Percentiles rank a stretch among this genome's conserved stretches.
phyloP scores from a whole-genome alignment of 495 filamentous ascomycete genomes.

The Lasiosphaeria hispida region DNA sequence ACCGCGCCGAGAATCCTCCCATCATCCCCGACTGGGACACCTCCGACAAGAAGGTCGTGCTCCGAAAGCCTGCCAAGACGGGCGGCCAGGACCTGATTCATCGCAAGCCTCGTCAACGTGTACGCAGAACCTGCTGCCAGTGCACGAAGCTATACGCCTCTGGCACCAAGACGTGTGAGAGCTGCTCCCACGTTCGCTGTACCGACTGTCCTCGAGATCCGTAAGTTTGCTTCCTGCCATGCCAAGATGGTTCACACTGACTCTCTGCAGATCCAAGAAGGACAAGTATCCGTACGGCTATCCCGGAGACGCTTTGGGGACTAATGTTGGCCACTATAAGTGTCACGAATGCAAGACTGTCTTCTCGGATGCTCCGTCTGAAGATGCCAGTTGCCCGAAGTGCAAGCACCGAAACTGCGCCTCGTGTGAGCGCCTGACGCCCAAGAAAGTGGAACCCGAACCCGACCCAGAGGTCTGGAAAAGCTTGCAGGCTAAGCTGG shows the following conservation, averaged over 20 bases:
- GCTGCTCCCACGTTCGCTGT: conserved; percentile 76
- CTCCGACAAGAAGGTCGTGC: conserved; percentile 39
- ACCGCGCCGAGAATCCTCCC: conserved; percentile 46
- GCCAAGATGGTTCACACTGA: conserved; percentile 22
- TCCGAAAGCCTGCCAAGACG: conserved; percentile 62
- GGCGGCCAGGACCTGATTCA: conserved; percentile 69
- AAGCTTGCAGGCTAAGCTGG: conserved; percentile 59
- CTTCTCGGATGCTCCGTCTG: conserved; percentile 46
- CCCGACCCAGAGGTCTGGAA: conserved; percentile 63
- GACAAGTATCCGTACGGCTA: conserved; percentile 76
- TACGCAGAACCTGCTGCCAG: conserved; percentile 73
- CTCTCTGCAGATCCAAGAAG: conserved; percentile 56
- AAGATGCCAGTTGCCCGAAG: conserved; percentile 51
- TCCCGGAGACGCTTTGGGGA: conserved; percentile 61
- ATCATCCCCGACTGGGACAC: conserved; percentile 49
- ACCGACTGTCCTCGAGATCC: conserved; percentile 78
- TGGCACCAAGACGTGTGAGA: conserved; percentile 53
- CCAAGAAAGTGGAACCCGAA: conserved; percentile 59
- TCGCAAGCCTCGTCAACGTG: conserved; percentile 63
- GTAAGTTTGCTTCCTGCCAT: conserved; percentile 50
- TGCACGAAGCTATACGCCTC: conserved; percentile 63
- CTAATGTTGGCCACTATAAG: conserved; percentile 50
- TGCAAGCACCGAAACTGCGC: conserved; percentile 59
- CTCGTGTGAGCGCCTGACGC: conserved; percentile 46
- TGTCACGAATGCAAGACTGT: conserved; percentile 63